phyloP scores from a whole-genome alignment of 208 protist genomes.

The Trypanosoma theileri region DNA sequence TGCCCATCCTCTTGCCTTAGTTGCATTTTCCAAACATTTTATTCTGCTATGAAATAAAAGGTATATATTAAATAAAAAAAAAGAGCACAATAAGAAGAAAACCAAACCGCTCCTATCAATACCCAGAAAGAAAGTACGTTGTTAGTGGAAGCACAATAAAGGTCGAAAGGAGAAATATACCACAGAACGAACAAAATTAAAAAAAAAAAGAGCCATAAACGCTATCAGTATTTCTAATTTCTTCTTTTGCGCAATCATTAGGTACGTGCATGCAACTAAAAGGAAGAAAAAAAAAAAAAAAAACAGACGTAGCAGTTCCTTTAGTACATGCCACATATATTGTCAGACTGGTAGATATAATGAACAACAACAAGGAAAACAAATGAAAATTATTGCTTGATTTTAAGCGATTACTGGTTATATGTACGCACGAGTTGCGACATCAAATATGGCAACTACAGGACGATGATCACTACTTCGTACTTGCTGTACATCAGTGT shows the following conservation, averaged over 20 bases:
- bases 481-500: slow-evolving; percentile 82
- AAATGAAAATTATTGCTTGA: neutral
- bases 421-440: slow-evolving; percentile 43
- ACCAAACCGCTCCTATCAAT: neutral
- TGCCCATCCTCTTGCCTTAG: too few relatives aligned
- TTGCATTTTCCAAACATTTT: too few relatives aligned
- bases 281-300: slow-evolving; percentile 27
- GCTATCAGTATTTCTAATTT: too few relatives aligned
- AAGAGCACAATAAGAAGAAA: neutral
- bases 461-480: slow-evolving; percentile 86
- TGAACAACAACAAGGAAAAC: slow-evolving; percentile 4
- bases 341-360: too few relatives aligned
- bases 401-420: neutral
- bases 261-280: neutral
- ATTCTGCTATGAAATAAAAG: too few relatives aligned
- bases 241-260: neutral
- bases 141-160: neutral
- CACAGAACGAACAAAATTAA: slow-evolving; percentile 1
- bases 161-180: neutral
- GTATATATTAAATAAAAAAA: too few relatives aligned
- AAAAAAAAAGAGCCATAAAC: neutral
- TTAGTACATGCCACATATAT: neutral
- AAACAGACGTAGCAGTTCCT: too few relatives aligned
- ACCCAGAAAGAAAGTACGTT: neutral
- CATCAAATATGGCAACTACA: slow-evolving; percentile 75